Evolutionary conservation across 2,329 filamentous ascomycete species (phyloP), one percentile per base, ranked within the genome.

Genomic region (Claviceps purpurea): DNA sequence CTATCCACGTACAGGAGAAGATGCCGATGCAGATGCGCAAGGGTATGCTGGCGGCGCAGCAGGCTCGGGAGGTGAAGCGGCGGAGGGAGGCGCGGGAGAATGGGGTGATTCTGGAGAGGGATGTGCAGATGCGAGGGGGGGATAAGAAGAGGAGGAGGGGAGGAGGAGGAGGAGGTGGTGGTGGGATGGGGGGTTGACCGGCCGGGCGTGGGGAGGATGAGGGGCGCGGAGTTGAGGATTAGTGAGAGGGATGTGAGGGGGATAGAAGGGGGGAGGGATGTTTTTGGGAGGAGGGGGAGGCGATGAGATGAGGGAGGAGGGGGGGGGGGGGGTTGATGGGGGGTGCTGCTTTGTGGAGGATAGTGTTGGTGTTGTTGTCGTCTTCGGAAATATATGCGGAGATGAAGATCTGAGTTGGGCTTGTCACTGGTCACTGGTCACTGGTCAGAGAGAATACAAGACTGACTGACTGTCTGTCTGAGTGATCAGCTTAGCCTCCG

Each of bases 1-100:
- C 85, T 20, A 76, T 94, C 47, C 83, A 85, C 58, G 75, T 76
- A 52, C 90, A 95, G 68, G 78, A 84, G 54, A 90, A 85, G 60
- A 95, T 97, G 89, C 91, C 93, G 18, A 86, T 95, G 76, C 71
- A 81, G 43, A 84, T 91, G 63, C 79, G 89, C 54, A 89, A 86
- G 68, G 90, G 91, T n/a, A 96, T 97, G 55, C 71, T 73, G 16
- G 76, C 78, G 1, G 88, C 89, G 50, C 78, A 79, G 22, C 72
- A 66, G 1, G 68, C 73, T 30, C 80, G 79, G 54, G 90, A 96
- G 65, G 71, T 77, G 13, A 85, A 78, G 70, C 73, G 91, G 50
- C 74, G 91, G 40, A 75, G 73, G 42, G 88, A 95, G 65, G 93
- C 93, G 2, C 81, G 77, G 62, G 91, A 97, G 73, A 95, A 91